Conservation (phyloP, 441 rosid species). For the Bruguiera hainesii region DNA sequence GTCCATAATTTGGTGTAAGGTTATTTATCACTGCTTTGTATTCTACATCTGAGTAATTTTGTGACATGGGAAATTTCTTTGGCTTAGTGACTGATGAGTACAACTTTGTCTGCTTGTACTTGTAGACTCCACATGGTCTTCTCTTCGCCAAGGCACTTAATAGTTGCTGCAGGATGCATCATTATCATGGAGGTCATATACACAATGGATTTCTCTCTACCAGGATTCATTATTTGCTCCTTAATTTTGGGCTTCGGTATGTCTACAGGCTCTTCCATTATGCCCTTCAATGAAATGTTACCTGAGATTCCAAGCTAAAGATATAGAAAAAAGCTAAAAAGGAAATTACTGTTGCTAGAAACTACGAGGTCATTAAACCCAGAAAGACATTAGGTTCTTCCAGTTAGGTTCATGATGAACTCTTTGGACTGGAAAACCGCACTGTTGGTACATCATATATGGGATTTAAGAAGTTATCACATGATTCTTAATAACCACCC, state of each 20-base stretch:
- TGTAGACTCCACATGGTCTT: constrained; percentile 94
- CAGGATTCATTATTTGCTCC: constrained; percentile 74
- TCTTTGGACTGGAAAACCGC: no score
- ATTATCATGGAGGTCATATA: constrained; percentile 70
- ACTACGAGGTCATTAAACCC: no score
- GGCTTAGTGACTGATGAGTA: no score
- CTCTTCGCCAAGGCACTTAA: constrained; percentile 93
- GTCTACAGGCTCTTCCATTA: constrained; percentile 8
- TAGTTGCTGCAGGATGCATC: constrained; percentile 86
- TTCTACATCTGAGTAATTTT: no score
- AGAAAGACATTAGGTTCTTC: no score
- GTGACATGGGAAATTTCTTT: no score
- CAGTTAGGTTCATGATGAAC: no score
- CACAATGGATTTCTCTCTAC: constrained; percentile 81
- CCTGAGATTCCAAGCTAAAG: background rate
- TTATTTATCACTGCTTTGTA: no score
- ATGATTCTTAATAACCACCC: no score
- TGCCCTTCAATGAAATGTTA: background rate
- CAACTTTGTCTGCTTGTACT: background rate
- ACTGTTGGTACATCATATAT: no score
- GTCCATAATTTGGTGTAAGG: no score
- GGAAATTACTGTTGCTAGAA: background rate
- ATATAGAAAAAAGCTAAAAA: background rate
- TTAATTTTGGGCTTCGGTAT: constrained; percentile 76
- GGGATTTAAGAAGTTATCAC: no score